phyloP scores from a whole-genome alignment of 331 rosid genomes.

The Dryas integrifolia region DNA sequence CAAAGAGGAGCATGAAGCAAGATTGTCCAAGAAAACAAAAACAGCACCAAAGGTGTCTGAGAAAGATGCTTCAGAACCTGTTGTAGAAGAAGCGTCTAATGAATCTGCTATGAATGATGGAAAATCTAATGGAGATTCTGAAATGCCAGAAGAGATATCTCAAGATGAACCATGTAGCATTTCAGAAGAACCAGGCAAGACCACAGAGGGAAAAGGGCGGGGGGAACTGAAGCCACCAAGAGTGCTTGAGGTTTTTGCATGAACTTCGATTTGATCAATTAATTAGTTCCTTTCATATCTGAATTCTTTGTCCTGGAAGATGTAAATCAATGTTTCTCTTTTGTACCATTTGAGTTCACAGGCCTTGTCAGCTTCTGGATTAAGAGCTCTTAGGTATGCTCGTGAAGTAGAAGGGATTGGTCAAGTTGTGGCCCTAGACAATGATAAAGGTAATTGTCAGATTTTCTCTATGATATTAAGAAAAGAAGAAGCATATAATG shows the following conservation, averaged over 20 bases:
- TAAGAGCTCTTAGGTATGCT: conserved; percentile 95
- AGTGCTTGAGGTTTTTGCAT: conserved; percentile 77
- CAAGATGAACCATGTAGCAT: conserved; percentile 46
- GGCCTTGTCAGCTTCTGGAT: conserved; percentile 98
- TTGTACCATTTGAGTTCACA: conserved; percentile 26
- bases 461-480: not conserved
- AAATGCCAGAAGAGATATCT: conserved; percentile 38
- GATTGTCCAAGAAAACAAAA: conserved; percentile 51
- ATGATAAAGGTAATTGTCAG: conserved; percentile 64
- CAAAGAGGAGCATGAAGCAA: conserved; percentile 66
- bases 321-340: not conserved
- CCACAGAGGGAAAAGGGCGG: conserved; percentile 51
- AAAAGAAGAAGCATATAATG: not conserved
- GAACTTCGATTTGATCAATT: conserved; percentile 3
- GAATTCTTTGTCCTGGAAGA: conserved; percentile 5
- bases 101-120: conserved; percentile 38
- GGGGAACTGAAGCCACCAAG: conserved; percentile 65
- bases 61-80: conserved; percentile 46
- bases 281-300: conserved; percentile 14
- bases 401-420: conserved; percentile 91
- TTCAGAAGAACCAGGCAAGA: conserved; percentile 40
- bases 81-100: conserved; percentile 39
- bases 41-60: conserved; percentile 36
- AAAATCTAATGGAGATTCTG: conserved; percentile 50
- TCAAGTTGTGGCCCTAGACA: conserved; percentile 93